These are phyloP conservation scores for Ceratocystis variospora DNA, from an alignment of 2,329 filamentous ascomycete genomes.

Conservation along the genomic window DNA sequence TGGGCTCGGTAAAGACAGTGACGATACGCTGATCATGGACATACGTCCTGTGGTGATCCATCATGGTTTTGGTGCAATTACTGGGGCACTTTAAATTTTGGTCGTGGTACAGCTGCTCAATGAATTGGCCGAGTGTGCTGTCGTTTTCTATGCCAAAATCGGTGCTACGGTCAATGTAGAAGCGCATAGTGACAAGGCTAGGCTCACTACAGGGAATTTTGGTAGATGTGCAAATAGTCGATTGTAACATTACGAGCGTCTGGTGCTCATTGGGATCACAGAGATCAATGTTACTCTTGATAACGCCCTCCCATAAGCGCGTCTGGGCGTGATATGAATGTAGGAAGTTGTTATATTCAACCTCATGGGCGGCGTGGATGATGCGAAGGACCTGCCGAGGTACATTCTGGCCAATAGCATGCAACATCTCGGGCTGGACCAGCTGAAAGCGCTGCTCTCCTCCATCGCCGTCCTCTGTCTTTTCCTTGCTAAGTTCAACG, in stretches of 20 bases:
- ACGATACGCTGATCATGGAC: slow-evolving; percentile 92
- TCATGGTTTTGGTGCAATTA: slow-evolving; percentile 77
- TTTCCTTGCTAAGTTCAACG: slow-evolving; percentile 10
- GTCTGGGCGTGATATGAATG: slow-evolving; percentile 92
- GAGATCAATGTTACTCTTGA: slow-evolving; percentile 72
- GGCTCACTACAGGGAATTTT: slow-evolving; percentile 89
- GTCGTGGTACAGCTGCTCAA: slow-evolving; percentile 72
- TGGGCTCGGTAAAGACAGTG: slow-evolving; percentile 67
- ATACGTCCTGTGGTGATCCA: slow-evolving; percentile 88
- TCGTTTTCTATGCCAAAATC: slow-evolving; percentile 61
- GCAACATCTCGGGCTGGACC: slow-evolving; percentile 91
- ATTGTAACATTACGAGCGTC: slow-evolving; percentile 89
- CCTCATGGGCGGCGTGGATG: slow-evolving; percentile 84
- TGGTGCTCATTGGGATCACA: slow-evolving; percentile 95
- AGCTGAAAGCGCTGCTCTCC: slow-evolving; percentile 74
- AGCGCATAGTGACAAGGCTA: slow-evolving; percentile 76
- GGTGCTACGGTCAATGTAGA: slow-evolving; percentile 85
- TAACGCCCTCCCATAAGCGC: slow-evolving; percentile 89
- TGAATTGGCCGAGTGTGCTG: slow-evolving; percentile 85
- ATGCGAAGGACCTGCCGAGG: slow-evolving; percentile 85
- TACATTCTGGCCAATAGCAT: slow-evolving; percentile 63
- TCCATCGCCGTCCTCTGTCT: slow-evolving; percentile 35
- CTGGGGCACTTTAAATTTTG: slow-evolving; percentile 69
- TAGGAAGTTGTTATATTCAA: slow-evolving; percentile 88
- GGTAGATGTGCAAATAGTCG: slow-evolving; percentile 81